Base-by-base conservation (phyloP, 2,329 filamentous ascomycete genomes). In the Helotiales sp. region DNA sequence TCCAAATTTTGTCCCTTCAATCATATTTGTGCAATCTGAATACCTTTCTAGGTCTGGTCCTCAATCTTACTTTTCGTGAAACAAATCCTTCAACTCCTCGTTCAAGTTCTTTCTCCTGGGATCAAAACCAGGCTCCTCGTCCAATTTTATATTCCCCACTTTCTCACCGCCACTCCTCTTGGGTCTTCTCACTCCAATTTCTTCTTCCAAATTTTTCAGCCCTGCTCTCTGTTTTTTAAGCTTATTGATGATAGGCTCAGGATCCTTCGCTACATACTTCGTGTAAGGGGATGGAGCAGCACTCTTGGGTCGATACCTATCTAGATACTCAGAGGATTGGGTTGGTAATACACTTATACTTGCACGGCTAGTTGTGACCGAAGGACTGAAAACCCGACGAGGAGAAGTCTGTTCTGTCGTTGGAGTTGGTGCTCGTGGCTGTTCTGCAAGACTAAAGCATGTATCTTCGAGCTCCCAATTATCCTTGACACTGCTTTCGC, bases 1-100 rank as follows among this genome's bases (percentile, higher is more conserved):
- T n/a, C n/a, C n/a, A n/a, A n/a, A n/a, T n/a, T n/a, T n/a, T n/a
- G n/a, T n/a, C n/a, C n/a, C n/a, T n/a, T n/a, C n/a, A n/a, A n/a
- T n/a, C n/a, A n/a, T n/a, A n/a, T n/a, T n/a, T n/a, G n/a, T n/a
- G n/a, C n/a, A n/a, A n/a, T n/a, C n/a, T n/a, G n/a, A n/a, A n/a
- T n/a, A n/a, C n/a, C n/a, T n/a, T n/a, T n/a, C n/a, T n/a, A n/a
- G n/a, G n/a, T n/a, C n/a, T n/a, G n/a, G n/a, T n/a, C n/a, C 6
- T 44, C 9, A 5, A 9, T 24, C 19, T 51, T 52, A 58, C 36
- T 66, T 58, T 22, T 63, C 58, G 48, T 50, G 46, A 59, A 66
- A 68, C 51, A 67, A 59, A 31, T 40, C 54, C 24, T 46, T 64
- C 55, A 66, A 53, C 25, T 69, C 66, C 46, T 38, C 63, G 25